Evolutionary conservation across 164 flowering plant species (phyloP).

Genomic region (Piper longum): DNA sequence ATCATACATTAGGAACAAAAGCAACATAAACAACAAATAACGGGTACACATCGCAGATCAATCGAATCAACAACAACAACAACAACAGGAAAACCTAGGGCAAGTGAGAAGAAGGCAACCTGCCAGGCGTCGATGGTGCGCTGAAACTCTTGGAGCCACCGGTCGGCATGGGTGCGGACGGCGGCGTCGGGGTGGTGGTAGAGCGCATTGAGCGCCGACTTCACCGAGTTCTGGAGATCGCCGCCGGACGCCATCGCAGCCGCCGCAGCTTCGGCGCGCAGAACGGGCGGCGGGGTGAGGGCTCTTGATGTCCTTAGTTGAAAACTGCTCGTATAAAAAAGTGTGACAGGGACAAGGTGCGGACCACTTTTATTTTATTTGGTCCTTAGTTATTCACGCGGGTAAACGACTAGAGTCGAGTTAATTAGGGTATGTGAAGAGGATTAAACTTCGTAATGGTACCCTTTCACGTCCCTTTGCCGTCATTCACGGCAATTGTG

Average conservation of each 20-base stretch:
- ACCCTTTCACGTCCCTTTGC: too few relatives aligned
- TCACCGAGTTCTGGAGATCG: slow-evolving; percentile 83
- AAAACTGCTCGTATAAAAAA: too few relatives aligned
- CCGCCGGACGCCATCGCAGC: slow-evolving; percentile 7
- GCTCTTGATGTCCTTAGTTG: too few relatives aligned
- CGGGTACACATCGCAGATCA: neutral
- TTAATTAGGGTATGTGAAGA: too few relatives aligned
- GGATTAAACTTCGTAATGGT: too few relatives aligned
- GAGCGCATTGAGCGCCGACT: slow-evolving; percentile 89
- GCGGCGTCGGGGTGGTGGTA: slow-evolving; percentile 90
- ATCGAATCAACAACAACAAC: neutral
- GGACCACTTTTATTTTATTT: too few relatives aligned
- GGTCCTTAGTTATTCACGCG: too few relatives aligned
- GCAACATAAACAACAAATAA: too few relatives aligned
- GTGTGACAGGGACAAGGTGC: too few relatives aligned
- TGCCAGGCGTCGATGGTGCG: slow-evolving; percentile 97
- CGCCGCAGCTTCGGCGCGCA: neutral
- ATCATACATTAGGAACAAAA: too few relatives aligned
- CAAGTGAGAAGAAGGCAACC: slow-evolving; percentile 22
- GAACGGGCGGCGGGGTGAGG: neutral
- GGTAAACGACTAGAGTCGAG: too few relatives aligned
- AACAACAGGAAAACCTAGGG: neutral
- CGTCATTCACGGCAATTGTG: too few relatives aligned
- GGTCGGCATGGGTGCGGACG: slow-evolving; percentile 83
- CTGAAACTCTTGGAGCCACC: slow-evolving; percentile 96